Evolutionary conservation across 1,139 yeast genomes (phyloP), one percentile per base, ranked within the genome.

Genomic region (Candida pseudoviswanathii): DNA sequence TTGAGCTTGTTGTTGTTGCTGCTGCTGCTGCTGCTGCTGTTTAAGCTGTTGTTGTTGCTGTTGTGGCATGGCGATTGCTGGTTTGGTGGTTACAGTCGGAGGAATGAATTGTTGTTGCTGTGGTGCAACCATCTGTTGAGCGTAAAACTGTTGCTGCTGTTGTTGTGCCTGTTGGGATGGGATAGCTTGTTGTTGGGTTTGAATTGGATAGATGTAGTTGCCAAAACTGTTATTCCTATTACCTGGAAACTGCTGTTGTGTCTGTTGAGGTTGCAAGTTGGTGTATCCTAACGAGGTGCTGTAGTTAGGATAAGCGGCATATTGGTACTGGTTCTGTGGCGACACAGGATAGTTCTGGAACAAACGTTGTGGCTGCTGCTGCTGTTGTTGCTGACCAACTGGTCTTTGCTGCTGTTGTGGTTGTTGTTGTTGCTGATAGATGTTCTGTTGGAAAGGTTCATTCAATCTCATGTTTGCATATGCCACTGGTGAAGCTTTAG

Each of bases 401-500:
- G n/a, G 39, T 33, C 25, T 38, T 46, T 42, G 51, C 9, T 30
- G 34, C 21, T 36, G 45, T 34, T 29, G 45, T 38, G 46, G 54
- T 25, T 47, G 54, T 22, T 48, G 57, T 32, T 48, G 51, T 33
- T 54, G 59, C 9, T 52, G 46, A 29, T 44, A 44, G 5, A 27
- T 8, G 10, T 43, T 37, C 9, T 38, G 24, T 30, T 34, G 32
- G 33, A 42, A 49, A 24, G 50, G 44, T 32, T 52, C 50, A 26
- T 42, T 43, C 9, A 49, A 9, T 34, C 43, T 38, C 27, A 57
- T 56, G 21, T 59, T 56, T 41, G 58, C 56, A 49, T 56, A 65
- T 9, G 59, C 49, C 6, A 55, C 57, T 0, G 78, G 78, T 0
- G 78, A 72, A 0, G 78, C 70, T 43, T 69, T 74, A 0, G 80